Conservation (phyloP, 78 protist genomes). For the Monosiga brevicollis region DNA sequence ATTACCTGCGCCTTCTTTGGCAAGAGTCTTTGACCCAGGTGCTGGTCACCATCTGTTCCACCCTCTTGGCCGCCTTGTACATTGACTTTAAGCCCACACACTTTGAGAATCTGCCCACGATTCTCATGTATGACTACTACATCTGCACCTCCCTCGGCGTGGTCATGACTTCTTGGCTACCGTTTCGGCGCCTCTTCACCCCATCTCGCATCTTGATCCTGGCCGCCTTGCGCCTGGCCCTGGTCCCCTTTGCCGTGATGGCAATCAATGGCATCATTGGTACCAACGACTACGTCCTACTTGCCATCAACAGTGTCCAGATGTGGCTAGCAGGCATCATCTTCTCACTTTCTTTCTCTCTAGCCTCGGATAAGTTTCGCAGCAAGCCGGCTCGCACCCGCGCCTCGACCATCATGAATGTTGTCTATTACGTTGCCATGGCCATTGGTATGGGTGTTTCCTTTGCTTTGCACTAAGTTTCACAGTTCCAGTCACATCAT, state of each 20-base stretch:
- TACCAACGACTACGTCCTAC: background rate
- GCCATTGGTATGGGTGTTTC: background rate
- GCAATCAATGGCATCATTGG: too few relatives aligned
- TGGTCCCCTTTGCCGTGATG: background rate
- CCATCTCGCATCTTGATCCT: background rate
- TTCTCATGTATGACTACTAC: background rate
- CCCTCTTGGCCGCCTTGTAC: background rate
- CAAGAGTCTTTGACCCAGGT: background rate
- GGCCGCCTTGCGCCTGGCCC: background rate
- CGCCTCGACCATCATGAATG: background rate
- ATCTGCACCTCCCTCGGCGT: background rate
- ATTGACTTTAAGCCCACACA: background rate
- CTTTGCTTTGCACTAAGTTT: background rate
- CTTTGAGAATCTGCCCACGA: background rate
- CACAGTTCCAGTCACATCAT: too few relatives aligned
- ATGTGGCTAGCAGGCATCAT: background rate
- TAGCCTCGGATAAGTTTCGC: background rate
- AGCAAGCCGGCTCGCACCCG: background rate
- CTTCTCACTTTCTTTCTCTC: background rate
- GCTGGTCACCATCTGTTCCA: background rate
- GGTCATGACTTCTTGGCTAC: background rate
- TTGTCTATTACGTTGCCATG: background rate
- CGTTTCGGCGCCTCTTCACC: background rate
- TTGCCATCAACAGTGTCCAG: background rate
- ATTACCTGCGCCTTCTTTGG: background rate